A percentile compares a stretch with the other conserved stretches of the same genome.
These are phyloP conservation scores for Phialocephala sp. DNA, from an alignment of 2,329 filamentous ascomycete species.

Conservation along the genomic window DNA sequence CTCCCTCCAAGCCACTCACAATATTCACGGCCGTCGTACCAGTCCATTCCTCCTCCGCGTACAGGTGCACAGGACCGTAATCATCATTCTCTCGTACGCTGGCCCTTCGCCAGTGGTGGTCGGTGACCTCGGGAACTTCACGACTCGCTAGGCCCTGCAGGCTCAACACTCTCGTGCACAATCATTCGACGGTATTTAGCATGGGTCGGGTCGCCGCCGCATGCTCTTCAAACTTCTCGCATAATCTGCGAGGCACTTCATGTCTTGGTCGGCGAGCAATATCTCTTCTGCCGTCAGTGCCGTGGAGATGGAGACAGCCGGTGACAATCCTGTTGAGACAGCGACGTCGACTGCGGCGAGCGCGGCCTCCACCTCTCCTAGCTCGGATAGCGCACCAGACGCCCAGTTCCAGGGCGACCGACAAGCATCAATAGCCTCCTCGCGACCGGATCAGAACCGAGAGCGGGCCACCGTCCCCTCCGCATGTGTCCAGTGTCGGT, in stretches of 20 bases:
- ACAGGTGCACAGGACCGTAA: no score
- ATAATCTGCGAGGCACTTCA: slow-evolving; percentile 22
- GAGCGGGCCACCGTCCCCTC: slow-evolving; percentile 37
- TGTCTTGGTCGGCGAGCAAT: slow-evolving; percentile 35
- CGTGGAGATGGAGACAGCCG: slow-evolving; percentile 21
- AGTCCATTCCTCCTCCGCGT: neutral
- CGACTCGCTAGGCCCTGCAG: neutral
- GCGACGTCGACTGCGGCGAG: neutral
- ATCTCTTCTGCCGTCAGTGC: slow-evolving; percentile 9
- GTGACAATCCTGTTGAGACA: neutral
- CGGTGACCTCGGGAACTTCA: slow-evolving; percentile 4
- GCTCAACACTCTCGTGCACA: neutral
- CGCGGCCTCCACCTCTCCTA: neutral
- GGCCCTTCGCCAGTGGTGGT: neutral
- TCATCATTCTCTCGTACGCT: neutral
- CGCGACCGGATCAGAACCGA: slow-evolving; percentile 23
- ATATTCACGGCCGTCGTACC: neutral
- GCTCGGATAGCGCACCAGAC: slow-evolving; percentile 17
- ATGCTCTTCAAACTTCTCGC: slow-evolving; percentile 21
- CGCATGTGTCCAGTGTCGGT: slow-evolving; percentile 41
- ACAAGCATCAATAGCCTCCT: slow-evolving; percentile 24
- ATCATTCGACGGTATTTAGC: slow-evolving; percentile 22
- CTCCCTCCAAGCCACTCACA: slow-evolving; percentile 1
- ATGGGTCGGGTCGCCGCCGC: slow-evolving; percentile 23
- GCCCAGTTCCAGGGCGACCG: slow-evolving; percentile 25